These are phyloP conservation scores for Gamsiella multidivaricata DNA, from an alignment of 192 early-diverging fungal species.

Conservation along the genomic window DNA sequence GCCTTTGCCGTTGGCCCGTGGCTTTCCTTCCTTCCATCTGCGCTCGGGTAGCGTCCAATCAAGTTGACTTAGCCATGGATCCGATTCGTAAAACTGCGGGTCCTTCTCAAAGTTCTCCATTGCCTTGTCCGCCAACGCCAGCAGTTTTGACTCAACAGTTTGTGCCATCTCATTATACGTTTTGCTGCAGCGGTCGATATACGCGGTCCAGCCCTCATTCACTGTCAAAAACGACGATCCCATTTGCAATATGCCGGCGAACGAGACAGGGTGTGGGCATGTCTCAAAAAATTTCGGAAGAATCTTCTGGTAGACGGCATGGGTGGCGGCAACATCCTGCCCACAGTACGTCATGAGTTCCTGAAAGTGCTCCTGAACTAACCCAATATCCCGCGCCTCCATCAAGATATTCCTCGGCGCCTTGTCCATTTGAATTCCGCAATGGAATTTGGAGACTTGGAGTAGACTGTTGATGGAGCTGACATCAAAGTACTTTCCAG, in stretches of 20 bases:
- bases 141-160: conserved; percentile 59
- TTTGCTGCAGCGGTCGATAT: conserved; percentile 67
- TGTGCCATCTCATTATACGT: conserved; percentile 65
- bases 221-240: conserved; percentile 86
- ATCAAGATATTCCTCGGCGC: conserved; percentile 62
- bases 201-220: conserved; percentile 82
- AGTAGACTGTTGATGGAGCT: conserved; percentile 81
- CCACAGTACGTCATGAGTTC: conserved; percentile 86
- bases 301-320: conserved; percentile 73
- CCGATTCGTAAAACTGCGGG: conserved; percentile 48
- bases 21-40: conserved; percentile 49
- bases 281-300: conserved; percentile 78
- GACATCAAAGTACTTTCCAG: conserved; percentile 65
- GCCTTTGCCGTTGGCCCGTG: conserved; percentile 19
- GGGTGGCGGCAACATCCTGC: conserved; percentile 84
- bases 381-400: conserved; percentile 60
- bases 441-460: conserved; percentile 85
- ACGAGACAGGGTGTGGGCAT: conserved; percentile 95
- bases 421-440: conserved; percentile 75
- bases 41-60: conserved; percentile 74
- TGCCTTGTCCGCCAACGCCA: conserved; percentile 58
- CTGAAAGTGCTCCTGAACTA: conserved; percentile 67
- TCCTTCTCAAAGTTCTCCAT: conserved; percentile 45
- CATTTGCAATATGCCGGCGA: conserved; percentile 93
- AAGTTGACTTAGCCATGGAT: conserved; percentile 86